Percentiles rank a stretch among this genome's conserved stretches.
Evolutionary conservation across 805 yeast genomes (phyloP).

Genomic region (Pichia cephalocereana): DNA sequence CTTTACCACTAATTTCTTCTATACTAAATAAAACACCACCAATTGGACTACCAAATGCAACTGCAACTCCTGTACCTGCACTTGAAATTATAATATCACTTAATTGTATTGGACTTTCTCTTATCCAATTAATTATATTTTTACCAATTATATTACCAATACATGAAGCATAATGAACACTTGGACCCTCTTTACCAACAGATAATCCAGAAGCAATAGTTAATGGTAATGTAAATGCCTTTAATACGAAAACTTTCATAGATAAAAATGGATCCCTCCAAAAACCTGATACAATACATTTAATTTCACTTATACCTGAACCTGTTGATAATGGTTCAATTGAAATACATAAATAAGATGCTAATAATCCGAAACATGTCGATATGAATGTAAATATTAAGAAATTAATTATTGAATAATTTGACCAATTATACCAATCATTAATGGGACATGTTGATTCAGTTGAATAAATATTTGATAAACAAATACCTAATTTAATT

Average conservation of each 20-base stretch:
- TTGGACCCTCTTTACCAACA: slow-evolving; percentile 97
- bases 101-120: slow-evolving; percentile 33
- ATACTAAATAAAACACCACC: slow-evolving; percentile 92
- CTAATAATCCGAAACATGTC: slow-evolving; percentile 47
- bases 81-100: slow-evolving; percentile 76
- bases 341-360: slow-evolving; percentile 59
- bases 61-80: slow-evolving; percentile 97
- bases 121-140: slow-evolving; percentile 33
- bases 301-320: slow-evolving; percentile 94
- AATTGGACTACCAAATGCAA: slow-evolving; percentile 94
- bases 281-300: slow-evolving; percentile 89
- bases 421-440: slow-evolving; percentile 65
- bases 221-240: slow-evolving; percentile 74
- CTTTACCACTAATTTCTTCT: slow-evolving; percentile 77
- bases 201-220: slow-evolving; percentile 90
- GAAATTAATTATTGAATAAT: slow-evolving; percentile 38
- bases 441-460: slow-evolving; percentile 64
- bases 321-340: slow-evolving; percentile 93
- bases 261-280: slow-evolving; percentile 68
- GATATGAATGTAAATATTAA: slow-evolving; percentile 51
- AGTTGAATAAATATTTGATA: slow-evolving; percentile 53
- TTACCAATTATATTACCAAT: slow-evolving; percentile 77
- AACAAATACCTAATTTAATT: slow-evolving; percentile 71
- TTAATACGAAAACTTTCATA: slow-evolving; percentile 61
- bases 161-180: slow-evolving; percentile 96